Evolutionary conservation across 495 filamentous ascomycete species (phyloP), one percentile per base, ranked within the genome.

Genomic region (Penicillium odoratum): DNA sequence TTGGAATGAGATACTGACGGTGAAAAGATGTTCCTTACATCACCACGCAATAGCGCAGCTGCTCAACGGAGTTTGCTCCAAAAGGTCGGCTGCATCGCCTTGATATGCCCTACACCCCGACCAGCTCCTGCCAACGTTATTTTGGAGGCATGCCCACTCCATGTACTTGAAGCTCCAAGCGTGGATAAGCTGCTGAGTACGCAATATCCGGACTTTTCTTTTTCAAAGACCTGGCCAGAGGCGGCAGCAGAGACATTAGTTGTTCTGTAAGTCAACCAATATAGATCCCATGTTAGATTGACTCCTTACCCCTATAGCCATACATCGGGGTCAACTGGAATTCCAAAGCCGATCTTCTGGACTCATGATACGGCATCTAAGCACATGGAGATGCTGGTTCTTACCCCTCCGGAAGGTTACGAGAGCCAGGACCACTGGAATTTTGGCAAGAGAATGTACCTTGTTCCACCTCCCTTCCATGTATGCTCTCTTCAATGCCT

Each of bases 391-490:
- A 62, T 65, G 56, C 40, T 42, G 5, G 31, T 29, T 5, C 48
- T 68, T 4, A 47, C 60, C 3, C 56, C 63, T 21, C 68, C 66
- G 0, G 42, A 62, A 0, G 66, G 63, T 8, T 69, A 31, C 29
- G 55, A 72, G 15, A 54, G 44, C 30, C 57, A 64, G 31, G 66
- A 74, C 34, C 3, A 47, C 3, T 42, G 62, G 31, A 51, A 21
- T 7, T 62, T 54, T 13, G 71, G 68, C 4, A 78, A 73, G 40
- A 55, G 69, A 25, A 53, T 74, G 5, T 60, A 73, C 13, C 50
- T 67, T 1, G 63, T 68, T 2, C 53, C 75, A 26, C 77, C 76
- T 0, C 70, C 69, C 0, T 80, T 78, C 47, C 76, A 80, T 66
- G 75, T 63, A 57, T 29, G 3, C 15, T 25, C n/a, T n/a, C n/a